Conservation (phyloP, 306 rosid genomes). For the Prunus mongolica region DNA sequence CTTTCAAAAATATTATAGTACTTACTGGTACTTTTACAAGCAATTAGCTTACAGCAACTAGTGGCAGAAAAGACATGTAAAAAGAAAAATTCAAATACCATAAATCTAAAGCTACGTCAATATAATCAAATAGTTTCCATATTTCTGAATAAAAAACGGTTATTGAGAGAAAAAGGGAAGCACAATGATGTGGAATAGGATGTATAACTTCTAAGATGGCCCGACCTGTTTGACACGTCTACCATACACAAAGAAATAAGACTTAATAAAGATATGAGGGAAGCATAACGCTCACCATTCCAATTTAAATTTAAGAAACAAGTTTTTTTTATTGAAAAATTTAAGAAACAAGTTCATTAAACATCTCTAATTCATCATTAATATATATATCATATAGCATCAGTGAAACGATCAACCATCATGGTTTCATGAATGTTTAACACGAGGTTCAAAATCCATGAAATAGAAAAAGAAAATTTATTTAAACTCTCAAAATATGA, state of each 20-base stretch:
- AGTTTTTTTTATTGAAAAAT: not conserved
- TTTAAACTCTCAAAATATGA: no score
- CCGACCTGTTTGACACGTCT: no score
- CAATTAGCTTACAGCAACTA: no score
- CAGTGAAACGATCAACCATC: not conserved
- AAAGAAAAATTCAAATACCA: no score
- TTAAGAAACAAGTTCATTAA: not conserved
- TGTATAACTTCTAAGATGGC: not conserved
- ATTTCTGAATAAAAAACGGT: not conserved
- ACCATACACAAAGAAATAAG: not conserved
- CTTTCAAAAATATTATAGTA: no score
- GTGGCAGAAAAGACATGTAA: not conserved
- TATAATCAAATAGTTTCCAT: not conserved
- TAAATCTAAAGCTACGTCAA: not conserved
- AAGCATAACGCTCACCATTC: not conserved
- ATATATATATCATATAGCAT: not conserved
- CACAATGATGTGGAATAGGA: not conserved
- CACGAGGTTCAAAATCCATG: not conserved
- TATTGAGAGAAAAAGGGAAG: not conserved
- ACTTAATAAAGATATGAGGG: not conserved
- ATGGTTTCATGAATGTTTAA: not conserved
- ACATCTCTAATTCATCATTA: not conserved
- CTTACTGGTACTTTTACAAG: no score
- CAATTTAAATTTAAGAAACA: not conserved
- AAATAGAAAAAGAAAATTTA: not conserved